Evolutionary conservation across 768 basidiomycete species (phyloP), one percentile per base, ranked within the genome.

Genomic region (Dioszegia aurantiaca): DNA sequence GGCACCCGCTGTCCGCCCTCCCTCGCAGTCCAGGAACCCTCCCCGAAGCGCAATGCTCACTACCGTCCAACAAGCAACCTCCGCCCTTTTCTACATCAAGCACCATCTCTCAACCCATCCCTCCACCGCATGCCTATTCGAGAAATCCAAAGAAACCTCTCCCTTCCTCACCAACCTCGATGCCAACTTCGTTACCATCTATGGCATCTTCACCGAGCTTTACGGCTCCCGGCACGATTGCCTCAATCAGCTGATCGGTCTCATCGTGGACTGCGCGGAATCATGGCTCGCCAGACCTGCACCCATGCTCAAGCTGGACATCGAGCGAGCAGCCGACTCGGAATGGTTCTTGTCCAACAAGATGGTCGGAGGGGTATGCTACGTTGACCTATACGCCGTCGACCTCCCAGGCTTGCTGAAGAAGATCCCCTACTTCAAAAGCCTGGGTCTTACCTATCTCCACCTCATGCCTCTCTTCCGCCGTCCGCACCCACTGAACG

Each of bases 291-390:
- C 42, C 11, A 17, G 55, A 4, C 55, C 55, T 16, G 40, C 21
- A 14, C 40, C 42, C n/a, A 40, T 56, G 19, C 42, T 43, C 17
- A n/a, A 45, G 5, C 23, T 56, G 43, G 55, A 56, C 55, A 10
- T 9, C 12, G 24, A 4, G 10, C 14, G 43, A 4, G 55, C 23
- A 17, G 23, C 16, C 1, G 41, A 56, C n/a, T 41, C 55, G 1
- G 55, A 56, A 24, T 56, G 55, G 55, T 56, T 56, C 23, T 14
- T 45, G 27, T 44, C 41, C 9, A 56, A 56, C 43, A 56, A 56
- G 55, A 56, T 56, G 55, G 23, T 56, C 41, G 55, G 55, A 26
- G 55, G 55, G 14, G 55, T 56, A 28, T 56, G 55, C 30, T 56
- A 56, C 23, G 55, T 56, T n/a, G 55, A 56, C n/a, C 55, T 40